phyloP scores from a whole-genome alignment of 495 filamentous ascomycete genomes.

The Tetracladium setigerum region DNA sequence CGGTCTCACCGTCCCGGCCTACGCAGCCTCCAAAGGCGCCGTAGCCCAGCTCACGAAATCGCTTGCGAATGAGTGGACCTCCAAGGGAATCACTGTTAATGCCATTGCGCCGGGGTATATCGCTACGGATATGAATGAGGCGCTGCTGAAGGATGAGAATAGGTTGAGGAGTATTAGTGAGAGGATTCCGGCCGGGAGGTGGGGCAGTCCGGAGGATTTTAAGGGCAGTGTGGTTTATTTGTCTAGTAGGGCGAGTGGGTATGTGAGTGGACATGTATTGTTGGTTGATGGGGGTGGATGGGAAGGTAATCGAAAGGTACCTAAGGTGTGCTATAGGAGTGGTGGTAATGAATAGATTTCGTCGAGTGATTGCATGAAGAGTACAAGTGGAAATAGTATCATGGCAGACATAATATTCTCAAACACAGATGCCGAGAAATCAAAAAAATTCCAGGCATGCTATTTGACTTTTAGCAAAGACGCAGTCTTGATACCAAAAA shows the following conservation, averaged over 20 bases:
- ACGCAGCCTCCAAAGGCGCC: conserved; percentile 79
- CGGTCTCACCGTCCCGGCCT: conserved; percentile 77
- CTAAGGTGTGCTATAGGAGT: too few species aligned
- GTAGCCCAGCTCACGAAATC: conserved; percentile 79
- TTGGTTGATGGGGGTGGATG: conserved; percentile 18
- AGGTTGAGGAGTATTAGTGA: conserved; percentile 63
- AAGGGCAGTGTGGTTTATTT: conserved; percentile 75
- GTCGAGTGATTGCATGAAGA: too few species aligned
- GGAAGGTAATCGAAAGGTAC: conserved; percentile 7
- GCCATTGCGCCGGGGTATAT: conserved; percentile 74
- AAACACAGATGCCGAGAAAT: too few species aligned
- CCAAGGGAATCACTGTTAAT: conserved; percentile 68
- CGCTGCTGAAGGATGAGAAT: conserved; percentile 63
- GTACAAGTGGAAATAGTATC: too few species aligned
- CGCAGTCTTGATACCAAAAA: too few species aligned
- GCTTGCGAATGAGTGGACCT: conserved; percentile 77
- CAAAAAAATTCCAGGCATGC: too few species aligned
- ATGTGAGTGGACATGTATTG: conserved; percentile 13
- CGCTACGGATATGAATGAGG: conserved; percentile 83
- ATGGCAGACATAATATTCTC: too few species aligned
- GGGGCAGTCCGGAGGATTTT: conserved; percentile 84
- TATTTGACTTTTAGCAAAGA: too few species aligned
- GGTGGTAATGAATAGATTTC: too few species aligned
- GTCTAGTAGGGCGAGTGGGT: conserved; percentile 18
- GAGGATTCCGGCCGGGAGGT: conserved; percentile 74